phyloP scores from a whole-genome alignment of 345 rosid species.

The Sonneratia caseolaris region DNA sequence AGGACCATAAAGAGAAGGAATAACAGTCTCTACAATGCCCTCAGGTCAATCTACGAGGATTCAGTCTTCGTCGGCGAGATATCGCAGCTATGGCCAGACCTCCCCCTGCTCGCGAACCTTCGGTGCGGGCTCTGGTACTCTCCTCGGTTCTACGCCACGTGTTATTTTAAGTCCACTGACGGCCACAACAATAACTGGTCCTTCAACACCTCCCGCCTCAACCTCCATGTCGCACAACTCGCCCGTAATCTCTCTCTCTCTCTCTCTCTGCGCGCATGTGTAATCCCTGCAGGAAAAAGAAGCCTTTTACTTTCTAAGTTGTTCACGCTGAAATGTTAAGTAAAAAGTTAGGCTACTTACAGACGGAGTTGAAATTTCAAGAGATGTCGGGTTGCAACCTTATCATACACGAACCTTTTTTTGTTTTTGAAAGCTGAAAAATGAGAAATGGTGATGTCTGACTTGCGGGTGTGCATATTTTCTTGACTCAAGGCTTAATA shows the following conservation, averaged over 20 bases:
- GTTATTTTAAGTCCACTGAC: conserved; percentile 95
- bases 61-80: conserved; percentile 79
- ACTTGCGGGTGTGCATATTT: too few species aligned
- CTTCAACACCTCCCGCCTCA: conserved; percentile 77
- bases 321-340: background rate
- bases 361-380: too few species aligned
- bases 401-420: background rate
- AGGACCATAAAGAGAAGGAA: conserved; percentile 64
- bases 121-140: conserved; percentile 99
- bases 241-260: conserved; percentile 35
- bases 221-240: conserved; percentile 68
- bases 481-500: too few species aligned
- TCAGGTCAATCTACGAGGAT: conserved; percentile 73
- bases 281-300: too few species aligned
- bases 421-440: background rate
- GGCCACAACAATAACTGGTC: conserved; percentile 88
- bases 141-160: conserved; percentile 45
- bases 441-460: background rate
- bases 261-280: background rate
- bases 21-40: conserved; percentile 68
- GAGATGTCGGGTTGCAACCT: too few species aligned
- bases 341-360: too few species aligned
- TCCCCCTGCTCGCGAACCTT: conserved; percentile 74
- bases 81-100: conserved; percentile 71
- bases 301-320: too few species aligned